Evolutionary conservation across 768 basidiomycete genomes (phyloP).

Genomic region (Mrakia frigida): DNA sequence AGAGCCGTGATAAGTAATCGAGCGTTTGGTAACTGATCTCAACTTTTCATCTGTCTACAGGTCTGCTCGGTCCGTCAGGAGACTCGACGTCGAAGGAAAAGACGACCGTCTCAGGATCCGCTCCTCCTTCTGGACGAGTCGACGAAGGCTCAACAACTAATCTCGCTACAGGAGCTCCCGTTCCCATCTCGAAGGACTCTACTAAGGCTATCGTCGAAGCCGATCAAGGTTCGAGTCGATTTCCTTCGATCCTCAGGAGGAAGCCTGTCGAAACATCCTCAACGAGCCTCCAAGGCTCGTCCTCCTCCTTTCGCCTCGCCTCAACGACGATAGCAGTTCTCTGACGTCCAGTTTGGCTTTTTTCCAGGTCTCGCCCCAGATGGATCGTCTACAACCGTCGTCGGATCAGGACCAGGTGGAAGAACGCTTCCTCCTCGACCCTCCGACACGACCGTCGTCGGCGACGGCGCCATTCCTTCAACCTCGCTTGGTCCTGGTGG

Average conservation of each 20-base stretch:
- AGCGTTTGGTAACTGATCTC: not conserved
- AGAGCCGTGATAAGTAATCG: too few species aligned
- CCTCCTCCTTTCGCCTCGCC: not conserved
- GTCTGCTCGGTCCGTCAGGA: not conserved
- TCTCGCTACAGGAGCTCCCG: not conserved
- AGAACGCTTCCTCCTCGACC: not conserved
- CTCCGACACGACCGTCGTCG: not conserved
- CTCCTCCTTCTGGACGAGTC: not conserved
- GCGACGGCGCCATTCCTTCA: too few species aligned
- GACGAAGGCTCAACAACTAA: not conserved
- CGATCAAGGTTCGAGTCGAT: not conserved
- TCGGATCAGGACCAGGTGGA: not conserved
- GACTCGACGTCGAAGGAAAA: not conserved
- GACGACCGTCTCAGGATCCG: not conserved
- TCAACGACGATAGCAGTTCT: too few species aligned
- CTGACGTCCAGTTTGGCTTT: not conserved
- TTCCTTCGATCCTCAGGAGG: constrained; percentile 9
- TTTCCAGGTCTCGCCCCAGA: not conserved
- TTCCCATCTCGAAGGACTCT: not conserved
- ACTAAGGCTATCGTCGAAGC: constrained; percentile 1
- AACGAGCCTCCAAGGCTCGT: not conserved
- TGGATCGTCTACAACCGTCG: not conserved
- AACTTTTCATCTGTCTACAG: not conserved
- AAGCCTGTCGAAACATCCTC: not conserved
- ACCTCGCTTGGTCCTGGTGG: too few species aligned